Evolutionary conservation across 1,139 yeast species (phyloP), one percentile per base, ranked within the genome.

Genomic region (Kodamaea suecica): DNA sequence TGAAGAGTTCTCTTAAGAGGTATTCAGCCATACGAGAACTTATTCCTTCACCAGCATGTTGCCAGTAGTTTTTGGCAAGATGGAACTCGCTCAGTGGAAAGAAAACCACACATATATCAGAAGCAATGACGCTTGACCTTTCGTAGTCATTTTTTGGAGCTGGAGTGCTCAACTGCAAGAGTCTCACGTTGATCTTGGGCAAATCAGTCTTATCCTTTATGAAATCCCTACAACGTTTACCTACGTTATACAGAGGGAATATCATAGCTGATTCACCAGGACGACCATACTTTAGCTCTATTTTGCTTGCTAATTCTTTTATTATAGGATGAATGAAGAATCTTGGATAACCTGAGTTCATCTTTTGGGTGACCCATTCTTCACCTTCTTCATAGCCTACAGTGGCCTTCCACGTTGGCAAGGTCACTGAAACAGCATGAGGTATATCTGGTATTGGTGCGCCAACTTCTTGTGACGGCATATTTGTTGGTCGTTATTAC

Each of bases 11-110:
- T 40, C 76, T 77, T 39, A 84, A 60, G 29, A 85, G 78, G 51
- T 86, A 92, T 56, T 90, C 97, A 1, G 90, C 97, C 60, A 82
- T 66, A 50, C 97, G 67, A 8, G 95, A 85, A 13, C 96, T 85
- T 29, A 92, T 76, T 9, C 96, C 96, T 58, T 92, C 97, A 21
- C 98, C 98, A 0, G 95, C 70, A 52, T 90, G 97, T 55, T 90
- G 97, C 98, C 98, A 92, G 61, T 85, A 92, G 48, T 78, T 79
- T 55, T 87, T 88, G 23, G 94, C 92, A 4, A 84, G 55, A 1
- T 76, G 59, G 44, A 67, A 78, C 34, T 74, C 76, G 2, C 61
- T 53, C 2, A 70, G 65, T 0, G 86, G 86, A 49, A 83, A 81
- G 47, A 92, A 84, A 2, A 87, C 86, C 20, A 80, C 84, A 0